Base-by-base conservation (phyloP, 192 early-diverging fungal species). In the Rhizoclosmatium globosum region DNA sequence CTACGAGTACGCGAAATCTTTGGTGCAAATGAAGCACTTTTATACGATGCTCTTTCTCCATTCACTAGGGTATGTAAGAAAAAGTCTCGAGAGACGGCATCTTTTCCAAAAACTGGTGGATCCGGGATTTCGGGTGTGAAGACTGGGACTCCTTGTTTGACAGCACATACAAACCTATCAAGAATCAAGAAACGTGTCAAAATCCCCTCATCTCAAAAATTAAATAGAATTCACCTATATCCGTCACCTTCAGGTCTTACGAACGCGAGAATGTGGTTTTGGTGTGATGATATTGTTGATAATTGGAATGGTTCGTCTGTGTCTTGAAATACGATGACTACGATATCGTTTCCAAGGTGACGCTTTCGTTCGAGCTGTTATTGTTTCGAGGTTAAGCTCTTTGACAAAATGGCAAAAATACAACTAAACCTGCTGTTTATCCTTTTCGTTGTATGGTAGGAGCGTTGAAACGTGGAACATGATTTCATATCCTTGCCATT, bases 401-500 rank as follows among this genome's bases (percentile, higher is more conserved):
- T 53, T 53, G 50, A 7, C 50, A 17, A 53, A 53, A 53, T 53
- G 9, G 50, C 50, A 41, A 58, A 31, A 31, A 31, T 31, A 31
- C 31, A 31, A 31, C 31, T 31, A 31, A 31, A 80, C 77, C 68
- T 95, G 93, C 72, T 93, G 92, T 50, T 86, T 86, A 77, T 93
- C 93, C 19, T 85, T 87, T 17, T 82, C 86, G 47, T 86, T 89
- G 79, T 81, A 93, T 2, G 94, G 94, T 43, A 95, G 82, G 21
- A 94, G 71, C 0, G 94, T 91, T 9, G 93, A 85, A 1, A 95
- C 92, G 76, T 95, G 94, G 80, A 92, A 95, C 84, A 93, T 92
- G 69, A 95, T 85, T 68, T 88, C 86, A 74, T 92, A 92, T 23
- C 91, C 91, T 65, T 92, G 89, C 93, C 93, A 94, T 66, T 86